Percentiles rank a stretch among this genome's conserved stretches.
phyloP scores from a whole-genome alignment of 805 yeast genomes.

The Danielia oregonensis region DNA sequence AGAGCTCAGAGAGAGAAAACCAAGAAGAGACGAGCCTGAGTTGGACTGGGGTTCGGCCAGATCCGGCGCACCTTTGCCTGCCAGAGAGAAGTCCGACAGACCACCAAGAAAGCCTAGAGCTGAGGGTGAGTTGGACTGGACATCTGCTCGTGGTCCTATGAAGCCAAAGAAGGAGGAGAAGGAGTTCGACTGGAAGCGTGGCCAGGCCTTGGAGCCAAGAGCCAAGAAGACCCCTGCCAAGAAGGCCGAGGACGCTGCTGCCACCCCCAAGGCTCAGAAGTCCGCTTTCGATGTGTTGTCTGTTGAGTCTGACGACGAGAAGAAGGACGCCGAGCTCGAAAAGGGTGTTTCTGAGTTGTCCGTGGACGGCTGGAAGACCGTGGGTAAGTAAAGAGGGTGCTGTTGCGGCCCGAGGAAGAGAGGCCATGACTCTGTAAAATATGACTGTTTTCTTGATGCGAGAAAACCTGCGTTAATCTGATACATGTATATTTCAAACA shows the following conservation, averaged over 20 bases:
- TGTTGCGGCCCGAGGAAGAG: too few species aligned
- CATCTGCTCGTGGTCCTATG: slow-evolving; percentile 14
- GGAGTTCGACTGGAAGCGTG: slow-evolving; percentile 37
- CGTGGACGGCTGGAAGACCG: slow-evolving; percentile 11
- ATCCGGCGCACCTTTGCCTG: slow-evolving; percentile 28
- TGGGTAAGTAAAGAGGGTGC: slow-evolving; percentile 3
- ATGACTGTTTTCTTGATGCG: background rate
- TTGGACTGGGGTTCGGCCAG: slow-evolving; percentile 30
- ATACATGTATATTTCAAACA: background rate
- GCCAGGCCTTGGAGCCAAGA: slow-evolving; percentile 26
- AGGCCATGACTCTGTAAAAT: background rate
- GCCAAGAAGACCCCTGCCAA: slow-evolving; percentile 9
- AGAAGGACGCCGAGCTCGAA: slow-evolving; percentile 15
- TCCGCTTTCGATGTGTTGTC: slow-evolving; percentile 18
- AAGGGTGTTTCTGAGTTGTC: slow-evolving; percentile 10
- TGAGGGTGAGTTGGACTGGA: slow-evolving; percentile 22
- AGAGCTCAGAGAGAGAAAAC: slow-evolving; percentile 6
- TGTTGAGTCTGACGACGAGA: slow-evolving; percentile 12
- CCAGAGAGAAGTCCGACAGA: slow-evolving; percentile 29
- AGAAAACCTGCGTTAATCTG: background rate
- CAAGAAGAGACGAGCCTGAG: slow-evolving; percentile 30
- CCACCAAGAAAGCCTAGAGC: slow-evolving; percentile 9
- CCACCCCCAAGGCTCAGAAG: slow-evolving; percentile 15
- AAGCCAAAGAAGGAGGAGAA: slow-evolving; percentile 22
- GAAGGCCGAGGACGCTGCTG: slow-evolving; percentile 7